Base-by-base conservation (phyloP, 192 early-diverging fungal species). In the Polychytrium aggregatum region DNA sequence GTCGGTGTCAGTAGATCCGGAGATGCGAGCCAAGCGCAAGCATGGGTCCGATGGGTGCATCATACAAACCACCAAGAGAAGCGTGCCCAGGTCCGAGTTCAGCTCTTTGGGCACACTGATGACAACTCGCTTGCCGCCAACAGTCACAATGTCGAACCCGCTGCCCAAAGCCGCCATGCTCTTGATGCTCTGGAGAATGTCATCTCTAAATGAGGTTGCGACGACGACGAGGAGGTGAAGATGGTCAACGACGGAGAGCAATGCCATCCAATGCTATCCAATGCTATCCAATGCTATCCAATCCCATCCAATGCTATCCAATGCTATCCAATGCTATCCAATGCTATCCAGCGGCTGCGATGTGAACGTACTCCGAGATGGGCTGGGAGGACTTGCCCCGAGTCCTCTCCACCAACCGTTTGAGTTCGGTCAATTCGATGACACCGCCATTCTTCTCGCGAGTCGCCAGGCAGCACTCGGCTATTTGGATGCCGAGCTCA, bases 401-500 rank as follows among this genome's bases (percentile, higher is more conserved):
- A 57, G 79, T 78, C 11, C 63, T 57, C 26, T 84, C 81, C 2
- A 98, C 63, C 36, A 74, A 60, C 17, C 68, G 64, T 30, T 79
- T 81, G 31, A 98, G 64, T 37, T 94, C 92, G 9, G 67, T 72
- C 6, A 98, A 39, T 17, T 89, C 90, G 50, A 94, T 87, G 20
- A 98, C 65, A 2, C 94, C 94, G 6, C 94, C 94, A 59, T 93
- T 96, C 17, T 78, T 53, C 24, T 76, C 75, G 39, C 91, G 56
- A 1, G 89, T 92, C 21, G 81, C 74, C 10, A 94, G 76, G 55
- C 92, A 98, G 0, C 87, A 79, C 44, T 92, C 88, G 37, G 84
- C 85, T 29, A 94, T 86, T 46, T 93, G 91, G n/a, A 97, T 81
- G 0, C 82, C 87, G 3, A 98, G 72, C 42, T 96, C 90, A 54